Base-by-base conservation (phyloP, 768 basidiomycete species). In the Phanerodontia chrysosporium region DNA sequence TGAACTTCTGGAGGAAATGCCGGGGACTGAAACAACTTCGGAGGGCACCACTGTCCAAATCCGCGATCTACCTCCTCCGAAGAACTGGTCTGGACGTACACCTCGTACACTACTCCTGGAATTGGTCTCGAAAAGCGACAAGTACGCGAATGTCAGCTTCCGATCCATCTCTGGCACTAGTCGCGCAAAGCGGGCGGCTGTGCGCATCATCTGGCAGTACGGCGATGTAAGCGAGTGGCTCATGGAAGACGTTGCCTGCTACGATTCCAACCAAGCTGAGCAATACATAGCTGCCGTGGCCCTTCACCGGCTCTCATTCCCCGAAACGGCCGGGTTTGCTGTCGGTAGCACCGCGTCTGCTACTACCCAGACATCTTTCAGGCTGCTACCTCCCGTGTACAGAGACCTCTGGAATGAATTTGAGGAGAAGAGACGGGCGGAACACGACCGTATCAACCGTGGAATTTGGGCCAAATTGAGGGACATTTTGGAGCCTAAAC, bases 381-480 rank as follows among this genome's bases (percentile, higher is more conserved):
- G 92, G 63, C 71, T 85, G 9, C 77, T 98, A n/a, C 93, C 96
- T 9, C 78, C 87, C 2, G 80, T 83, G 18, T 96, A 88, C 72
- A 82, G 94, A 61, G 90, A 94, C 70, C 75, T 99, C 18, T 99
- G 96, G 96, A 89, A 92, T 56, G 92, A 95, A 70, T 74, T 98
- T 16, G 94, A 95, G 66, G 69, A 64, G 3, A 73, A 76, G 27
- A 79, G 90, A 64, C 90, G 86, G 65, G 60, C 66, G 6, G 75
- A 75, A 30, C 85, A 89, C 57, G 86, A 92, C 60, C 69, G 67
- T 21, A 78, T 75, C 21, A 95, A 95, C 67, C 76, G 90, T 29
- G 72, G 70, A 8, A 72, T 85, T 12, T 95, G 97, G 93, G 78
- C 78, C 6, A 85, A 81, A 57, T 70, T 96, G 51, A 78, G 80